Conservation (phyloP, 192 early-diverging fungal species). For the Chytriomyces hyalinus region DNA sequence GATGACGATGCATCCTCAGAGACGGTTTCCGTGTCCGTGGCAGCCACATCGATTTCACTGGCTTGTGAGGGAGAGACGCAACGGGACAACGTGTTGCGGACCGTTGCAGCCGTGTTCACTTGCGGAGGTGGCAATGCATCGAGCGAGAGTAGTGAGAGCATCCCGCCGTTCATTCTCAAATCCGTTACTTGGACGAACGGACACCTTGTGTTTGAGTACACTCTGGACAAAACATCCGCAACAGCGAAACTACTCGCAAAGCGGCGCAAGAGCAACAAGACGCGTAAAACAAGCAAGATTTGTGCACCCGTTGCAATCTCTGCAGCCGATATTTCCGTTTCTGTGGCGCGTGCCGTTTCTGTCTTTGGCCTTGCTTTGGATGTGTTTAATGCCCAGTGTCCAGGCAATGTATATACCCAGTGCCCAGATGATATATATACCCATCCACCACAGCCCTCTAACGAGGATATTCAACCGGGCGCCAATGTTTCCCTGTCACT, state of each 20-base stretch:
- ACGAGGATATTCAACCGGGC: background rate
- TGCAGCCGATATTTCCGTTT: too few relatives aligned
- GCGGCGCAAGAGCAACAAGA: too few relatives aligned
- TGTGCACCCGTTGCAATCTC: too few relatives aligned
- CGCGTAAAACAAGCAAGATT: too few relatives aligned
- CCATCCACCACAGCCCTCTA: background rate
- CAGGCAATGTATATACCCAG: background rate
- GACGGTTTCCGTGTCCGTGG: background rate
- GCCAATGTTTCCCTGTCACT: background rate
- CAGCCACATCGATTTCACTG: background rate
- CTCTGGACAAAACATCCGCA: background rate
- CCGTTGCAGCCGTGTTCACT: background rate
- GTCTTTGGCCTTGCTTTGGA: too few relatives aligned
- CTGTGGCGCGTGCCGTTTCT: too few relatives aligned
- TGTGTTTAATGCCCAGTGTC: too few relatives aligned
- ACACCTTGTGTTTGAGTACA: background rate
- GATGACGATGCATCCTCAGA: too few relatives aligned
- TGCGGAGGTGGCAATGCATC: background rate
- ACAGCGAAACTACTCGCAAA: too few relatives aligned
- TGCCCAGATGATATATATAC: background rate
- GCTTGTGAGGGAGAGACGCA: background rate
- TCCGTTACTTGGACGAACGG: background rate
- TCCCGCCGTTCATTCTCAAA: background rate
- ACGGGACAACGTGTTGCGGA: background rate
- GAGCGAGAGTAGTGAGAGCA: background rate